Evolutionary conservation across 192 early-diverging fungal genomes (phyloP).

Genomic region (Linderina pennispora): DNA sequence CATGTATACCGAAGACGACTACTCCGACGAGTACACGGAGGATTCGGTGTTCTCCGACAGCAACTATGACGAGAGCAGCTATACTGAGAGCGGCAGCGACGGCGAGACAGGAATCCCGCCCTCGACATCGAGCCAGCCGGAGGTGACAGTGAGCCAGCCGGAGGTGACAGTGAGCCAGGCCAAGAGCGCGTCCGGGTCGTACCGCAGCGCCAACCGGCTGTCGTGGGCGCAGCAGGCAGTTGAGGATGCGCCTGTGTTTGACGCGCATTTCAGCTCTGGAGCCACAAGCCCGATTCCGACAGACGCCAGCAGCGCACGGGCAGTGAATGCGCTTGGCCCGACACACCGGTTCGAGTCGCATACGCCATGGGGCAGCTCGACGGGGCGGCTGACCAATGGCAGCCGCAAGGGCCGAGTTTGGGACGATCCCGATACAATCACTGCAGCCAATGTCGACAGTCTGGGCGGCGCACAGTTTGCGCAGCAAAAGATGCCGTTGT

Average conservation of each 20-base stretch:
- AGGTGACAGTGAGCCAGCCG: conserved; percentile 2
- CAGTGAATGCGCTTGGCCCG: conserved; percentile 22
- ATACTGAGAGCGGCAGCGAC: not conserved
- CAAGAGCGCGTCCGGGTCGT: no score
- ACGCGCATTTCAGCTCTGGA: conserved; percentile 25
- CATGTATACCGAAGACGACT: conserved; percentile 19
- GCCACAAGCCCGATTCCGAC: conserved; percentile 15
- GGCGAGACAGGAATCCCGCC: not conserved
- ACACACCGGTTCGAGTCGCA: conserved; percentile 41
- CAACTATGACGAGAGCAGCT: conserved; percentile 12
- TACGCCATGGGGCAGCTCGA: conserved; percentile 39
- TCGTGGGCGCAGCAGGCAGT: not conserved
- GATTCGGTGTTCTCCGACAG: conserved; percentile 40
- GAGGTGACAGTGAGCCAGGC: no score
- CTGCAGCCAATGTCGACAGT: not conserved
- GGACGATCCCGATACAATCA: conserved; percentile 16
- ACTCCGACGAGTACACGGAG: conserved; percentile 34
- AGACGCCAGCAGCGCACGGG: conserved; percentile 2
- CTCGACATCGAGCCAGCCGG: conserved; percentile 1
- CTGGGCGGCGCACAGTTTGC: not conserved
- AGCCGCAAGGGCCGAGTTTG: conserved; percentile 35
- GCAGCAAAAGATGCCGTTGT: not conserved
- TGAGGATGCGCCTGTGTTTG: conserved; percentile 1
- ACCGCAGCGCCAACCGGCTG: no score
- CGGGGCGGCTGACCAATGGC: conserved; percentile 33